phyloP scores from a whole-genome alignment of 1,284 basidiomycete species.

The Mycosarcoma mackinlayi region DNA sequence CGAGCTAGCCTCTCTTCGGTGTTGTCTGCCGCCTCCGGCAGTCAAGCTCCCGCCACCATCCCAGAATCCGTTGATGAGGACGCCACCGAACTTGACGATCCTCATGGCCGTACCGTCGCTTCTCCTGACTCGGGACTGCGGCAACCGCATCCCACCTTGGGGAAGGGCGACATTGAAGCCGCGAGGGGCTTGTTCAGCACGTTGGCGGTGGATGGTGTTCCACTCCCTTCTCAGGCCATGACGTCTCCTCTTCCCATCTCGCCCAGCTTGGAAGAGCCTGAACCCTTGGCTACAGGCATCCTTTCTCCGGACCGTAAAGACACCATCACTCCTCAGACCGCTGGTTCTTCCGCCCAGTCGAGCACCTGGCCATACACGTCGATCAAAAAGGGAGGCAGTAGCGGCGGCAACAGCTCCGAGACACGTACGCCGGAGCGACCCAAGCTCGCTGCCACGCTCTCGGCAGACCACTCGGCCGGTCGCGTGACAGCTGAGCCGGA shows the following conservation, averaged over 20 bases:
- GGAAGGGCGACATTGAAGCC: conserved; percentile 32
- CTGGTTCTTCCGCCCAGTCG: conserved; percentile 28
- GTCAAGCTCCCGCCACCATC: conserved; percentile 11
- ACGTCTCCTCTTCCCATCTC: conserved; percentile 42
- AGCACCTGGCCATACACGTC: conserved; percentile 47
- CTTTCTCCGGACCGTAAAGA: conserved; percentile 21
- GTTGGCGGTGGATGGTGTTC: conserved; percentile 13
- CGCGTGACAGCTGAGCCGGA: conserved; percentile 32
- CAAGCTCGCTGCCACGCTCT: conserved; percentile 17
- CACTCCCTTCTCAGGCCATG: conserved; percentile 15
- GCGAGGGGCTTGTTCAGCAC: conserved; percentile 20
- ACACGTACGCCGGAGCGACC: conserved; percentile 11
- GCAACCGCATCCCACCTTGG: conserved; percentile 20
- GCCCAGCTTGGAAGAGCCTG: conserved; percentile 20
- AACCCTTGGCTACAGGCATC: not conserved
- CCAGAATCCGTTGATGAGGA: conserved; percentile 25
- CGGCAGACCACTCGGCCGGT: conserved; percentile 5
- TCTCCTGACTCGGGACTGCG: conserved; percentile 1
- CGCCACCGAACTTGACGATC: conserved; percentile 1
- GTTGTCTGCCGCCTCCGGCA: conserved; percentile 20
- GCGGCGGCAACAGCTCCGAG: not conserved
- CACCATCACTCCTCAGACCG: conserved; percentile 34
- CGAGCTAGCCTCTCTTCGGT: conserved; percentile 29
- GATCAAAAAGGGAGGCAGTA: not conserved
- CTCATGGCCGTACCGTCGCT: not conserved